phyloP scores from a whole-genome alignment of 305 asterid genomes.

The Fraxinus dipetala region DNA sequence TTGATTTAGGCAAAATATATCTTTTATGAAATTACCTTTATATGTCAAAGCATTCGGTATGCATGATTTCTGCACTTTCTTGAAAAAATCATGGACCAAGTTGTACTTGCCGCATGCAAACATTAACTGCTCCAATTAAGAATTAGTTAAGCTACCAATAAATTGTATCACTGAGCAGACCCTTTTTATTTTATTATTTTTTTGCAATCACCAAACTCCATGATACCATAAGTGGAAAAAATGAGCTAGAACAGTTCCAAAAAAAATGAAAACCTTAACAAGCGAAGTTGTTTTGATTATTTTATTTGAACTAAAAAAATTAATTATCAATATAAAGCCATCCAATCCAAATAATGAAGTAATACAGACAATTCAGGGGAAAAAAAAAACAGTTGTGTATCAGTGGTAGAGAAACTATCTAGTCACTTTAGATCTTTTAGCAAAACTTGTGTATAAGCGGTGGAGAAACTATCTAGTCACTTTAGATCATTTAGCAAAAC shows the following conservation, averaged over 20 bases:
- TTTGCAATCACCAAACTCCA: conserved; percentile 1
- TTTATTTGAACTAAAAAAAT: not conserved
- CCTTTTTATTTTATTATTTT: not conserved
- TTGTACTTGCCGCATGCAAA: conserved; percentile 74
- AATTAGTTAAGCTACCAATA: conserved; percentile 7
- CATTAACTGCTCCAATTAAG: conserved; percentile 70
- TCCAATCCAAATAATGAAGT: not conserved
- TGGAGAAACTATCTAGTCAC: not conserved
- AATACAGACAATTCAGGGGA: not conserved
- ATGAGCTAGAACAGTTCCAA: not conserved
- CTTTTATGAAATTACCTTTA: conserved; percentile 52
- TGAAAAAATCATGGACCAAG: conserved; percentile 87
- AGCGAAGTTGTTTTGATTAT: not conserved
- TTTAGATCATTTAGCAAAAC: not conserved
- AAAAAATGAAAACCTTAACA: not conserved
- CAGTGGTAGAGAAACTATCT: not conserved
- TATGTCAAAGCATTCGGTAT: conserved; percentile 82
- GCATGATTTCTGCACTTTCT: conserved; percentile 67
- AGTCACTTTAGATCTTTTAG: not conserved
- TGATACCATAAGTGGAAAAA: not conserved
- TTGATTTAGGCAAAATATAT: conserved; percentile 15
- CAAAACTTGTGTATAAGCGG: not conserved
- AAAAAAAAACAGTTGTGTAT: not conserved
- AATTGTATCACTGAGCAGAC: not conserved
- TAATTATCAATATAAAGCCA: not conserved